Base-by-base conservation (phyloP, 192 early-diverging fungal species). In the Lobosporangium transversale region DNA sequence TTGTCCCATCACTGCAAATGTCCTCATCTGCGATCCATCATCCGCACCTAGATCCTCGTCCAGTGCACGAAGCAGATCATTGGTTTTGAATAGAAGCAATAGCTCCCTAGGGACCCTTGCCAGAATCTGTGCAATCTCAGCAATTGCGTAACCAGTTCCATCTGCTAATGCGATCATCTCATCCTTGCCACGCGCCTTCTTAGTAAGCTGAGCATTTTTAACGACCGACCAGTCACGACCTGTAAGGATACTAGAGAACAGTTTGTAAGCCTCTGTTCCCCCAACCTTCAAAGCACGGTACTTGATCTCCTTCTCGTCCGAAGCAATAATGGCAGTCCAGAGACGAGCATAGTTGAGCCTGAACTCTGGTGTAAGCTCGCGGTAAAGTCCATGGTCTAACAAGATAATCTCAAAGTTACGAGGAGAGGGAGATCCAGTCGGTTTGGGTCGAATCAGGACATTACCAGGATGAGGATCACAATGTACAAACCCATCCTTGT, bases 391-490 rank as follows among this genome's bases (percentile, higher is more conserved):
- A 81, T 98, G 96, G 58, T 93, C 91, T 59, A 93, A 76, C 29
- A 98, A 80, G 15, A 97, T 90, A 20, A 98, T 81, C 45, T 95
- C 91, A 82, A 98, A 98, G 71, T 97, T 96, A 58, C 81, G 81
- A 43, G 81, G 85, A 10, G 80, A 90, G 10, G 45, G 17, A 1
- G 80, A 60, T 45, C 83, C 79, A 36, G 56, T n/a, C 29, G 78
- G 66, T 53, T 66, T 24, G 17, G 90, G 87, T 11, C 90, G 85
- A 9, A 94, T 89, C 66, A 93, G 79, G 27, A 94, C 62, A 75
- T 97, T 97, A 10, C 96, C 95, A 11, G 95, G 94, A 76, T 98
- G 96, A 30, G 95, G 95, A 75, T 98, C 96, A 68, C 94, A 95
- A 79, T 98, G 96, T 14, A 93, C 87, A 58, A 88, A 92, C 7